Base-by-base conservation (phyloP, 2,329 filamentous ascomycete genomes). In the Talaromyces amestolkiae region DNA sequence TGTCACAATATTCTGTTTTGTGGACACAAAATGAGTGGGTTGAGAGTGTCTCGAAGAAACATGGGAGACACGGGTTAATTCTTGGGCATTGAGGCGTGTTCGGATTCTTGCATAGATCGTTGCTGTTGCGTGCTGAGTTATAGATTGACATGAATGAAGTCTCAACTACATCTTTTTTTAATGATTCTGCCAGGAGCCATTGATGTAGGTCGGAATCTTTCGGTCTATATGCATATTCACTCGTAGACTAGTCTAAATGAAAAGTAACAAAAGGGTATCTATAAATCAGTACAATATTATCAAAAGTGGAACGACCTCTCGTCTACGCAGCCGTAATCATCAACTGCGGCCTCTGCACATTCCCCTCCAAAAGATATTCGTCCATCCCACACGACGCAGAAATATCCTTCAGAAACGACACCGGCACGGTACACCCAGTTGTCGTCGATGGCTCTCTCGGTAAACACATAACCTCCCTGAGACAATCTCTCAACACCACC, bases 321-420 rank as follows among this genome's bases (percentile, higher is more conserved):
- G 1, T 6, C 67, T 67, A 76, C 67, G 69, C 71, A 35, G 73
- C 72, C 19, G 72, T 75, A 68, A 77, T 76, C 41, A 73, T 70
- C 67, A 76, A 67, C 19, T 70, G 67, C 31, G 67, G 66, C 31
- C 65, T 45, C 27, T 58, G 33, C 59, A 66, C 15, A 49, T 39
- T 58, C 11, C 5, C 33, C 7, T 37, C 33, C 1, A n/a, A 15
- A 49, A 27, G 37, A 35, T 11, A 35, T 13, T n/a, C 19, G 15
- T 62, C 58, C 49, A 51, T 33, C 27, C 39, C 27, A 39, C 64
- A 58, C 33, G 58, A 49, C 2, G 9, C 43, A 39, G 27, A 49
- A 22, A 35, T 22, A 39, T 56, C 53, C 13, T 33, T n/a, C 33
- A 56, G 33, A 22, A 24, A 56, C 19, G 53, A 22, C 5, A 24